Conservation (phyloP, 345 rosid species). For the Hypericum androsaemum region DNA sequence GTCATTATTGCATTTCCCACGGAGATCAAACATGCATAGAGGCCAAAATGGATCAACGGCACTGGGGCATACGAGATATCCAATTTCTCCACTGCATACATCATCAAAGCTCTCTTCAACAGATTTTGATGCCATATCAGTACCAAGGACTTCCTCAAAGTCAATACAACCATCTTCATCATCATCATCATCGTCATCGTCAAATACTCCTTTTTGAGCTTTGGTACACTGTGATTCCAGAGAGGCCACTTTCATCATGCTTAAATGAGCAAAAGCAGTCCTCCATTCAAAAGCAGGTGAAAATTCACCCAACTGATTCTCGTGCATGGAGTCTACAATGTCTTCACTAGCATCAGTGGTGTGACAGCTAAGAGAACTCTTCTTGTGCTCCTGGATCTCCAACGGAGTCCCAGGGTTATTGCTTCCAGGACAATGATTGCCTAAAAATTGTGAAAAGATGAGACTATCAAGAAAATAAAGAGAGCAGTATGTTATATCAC, state of each 20-base stretch:
- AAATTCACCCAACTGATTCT: conserved; percentile 14
- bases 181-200: conserved; percentile 6
- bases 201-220: conserved; percentile 16
- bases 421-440: conserved; percentile 30
- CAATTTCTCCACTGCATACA: conserved; percentile 28
- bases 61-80: conserved; percentile 37
- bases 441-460: conserved; percentile 23
- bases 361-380: conserved; percentile 11
- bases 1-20: conserved; percentile 94
- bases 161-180: conserved; percentile 19
- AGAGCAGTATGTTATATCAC: neutral
- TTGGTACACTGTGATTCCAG: conserved; percentile 20
- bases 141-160: conserved; percentile 23
- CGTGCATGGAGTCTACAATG: conserved; percentile 19
- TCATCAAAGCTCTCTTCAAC: conserved; percentile 15
- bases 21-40: conserved; percentile 81
- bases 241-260: conserved; percentile 18
- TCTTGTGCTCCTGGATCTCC: conserved; percentile 20
- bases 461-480: neutral
- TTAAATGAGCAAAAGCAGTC: conserved; percentile 51
- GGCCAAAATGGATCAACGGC: conserved; percentile 75
- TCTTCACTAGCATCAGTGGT: conserved; percentile 23
- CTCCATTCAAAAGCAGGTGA: conserved; percentile 34
- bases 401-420: conserved; percentile 25
- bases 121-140: conserved; percentile 18